Percentiles rank a stretch among this genome's conserved stretches.
phyloP scores from a whole-genome alignment of 805 yeast species.

The Saccharomycopsis sp. region DNA sequence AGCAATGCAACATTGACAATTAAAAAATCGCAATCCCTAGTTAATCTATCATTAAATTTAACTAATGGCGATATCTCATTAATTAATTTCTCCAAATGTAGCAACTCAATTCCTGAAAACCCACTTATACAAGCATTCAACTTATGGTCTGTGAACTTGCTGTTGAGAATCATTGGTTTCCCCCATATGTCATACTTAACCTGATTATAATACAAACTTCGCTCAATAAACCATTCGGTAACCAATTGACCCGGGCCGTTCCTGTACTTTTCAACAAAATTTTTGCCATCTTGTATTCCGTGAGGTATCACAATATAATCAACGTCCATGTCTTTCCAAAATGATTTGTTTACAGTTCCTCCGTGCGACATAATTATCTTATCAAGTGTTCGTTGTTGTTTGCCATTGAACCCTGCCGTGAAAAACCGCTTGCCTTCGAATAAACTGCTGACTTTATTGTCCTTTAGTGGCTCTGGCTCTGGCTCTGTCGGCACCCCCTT shows the following conservation, averaged over 20 bases:
- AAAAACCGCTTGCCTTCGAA: conserved; percentile 10
- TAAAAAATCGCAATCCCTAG: conserved; percentile 46
- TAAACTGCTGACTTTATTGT: too few species aligned
- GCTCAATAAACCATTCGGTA: conserved; percentile 79
- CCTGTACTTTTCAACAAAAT: conserved; percentile 22
- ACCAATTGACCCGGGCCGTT: conserved; percentile 31
- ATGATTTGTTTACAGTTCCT: conserved; percentile 33
- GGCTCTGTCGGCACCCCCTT: not conserved
- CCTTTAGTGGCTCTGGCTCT: not conserved
- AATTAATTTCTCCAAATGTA: conserved; percentile 64
- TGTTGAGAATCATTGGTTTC: conserved; percentile 35
- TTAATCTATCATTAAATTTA: conserved; percentile 41
- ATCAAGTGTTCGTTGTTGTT: conserved; percentile 4
- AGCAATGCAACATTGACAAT: conserved; percentile 45
- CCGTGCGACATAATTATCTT: conserved; percentile 16
- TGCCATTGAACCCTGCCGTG: conserved; percentile 9
- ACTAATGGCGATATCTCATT: conserved; percentile 40
- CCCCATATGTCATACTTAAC: conserved; percentile 58
- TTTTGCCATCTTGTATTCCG: conserved; percentile 23
- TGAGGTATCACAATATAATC: conserved; percentile 23
- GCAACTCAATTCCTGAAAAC: conserved; percentile 66
- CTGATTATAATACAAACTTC: conserved; percentile 54
- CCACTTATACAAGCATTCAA: conserved; percentile 52
- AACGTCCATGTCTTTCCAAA: not conserved
- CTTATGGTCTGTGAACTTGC: conserved; percentile 22